Conservation (phyloP, 345 rosid genomes). For the Conringia planisiliqua region DNA sequence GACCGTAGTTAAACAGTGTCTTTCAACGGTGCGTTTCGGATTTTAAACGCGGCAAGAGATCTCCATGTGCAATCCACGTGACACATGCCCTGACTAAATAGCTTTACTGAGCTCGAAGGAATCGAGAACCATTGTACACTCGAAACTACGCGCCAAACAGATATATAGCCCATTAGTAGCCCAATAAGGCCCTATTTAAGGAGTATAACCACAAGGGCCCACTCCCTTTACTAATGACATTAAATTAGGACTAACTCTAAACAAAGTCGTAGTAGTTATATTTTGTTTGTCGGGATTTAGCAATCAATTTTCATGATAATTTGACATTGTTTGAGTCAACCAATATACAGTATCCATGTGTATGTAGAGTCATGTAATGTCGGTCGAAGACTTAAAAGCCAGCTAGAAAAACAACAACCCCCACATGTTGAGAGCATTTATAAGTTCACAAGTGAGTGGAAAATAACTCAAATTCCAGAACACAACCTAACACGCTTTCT, state of each 20-base stretch:
- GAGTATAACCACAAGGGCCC: background rate
- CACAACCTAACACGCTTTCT: slow-evolving; percentile 15
- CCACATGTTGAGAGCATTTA: slow-evolving; percentile 14
- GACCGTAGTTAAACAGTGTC: slow-evolving; percentile 24
- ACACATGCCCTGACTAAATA: background rate
- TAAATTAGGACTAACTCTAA: background rate
- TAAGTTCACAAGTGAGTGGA: slow-evolving; percentile 15
- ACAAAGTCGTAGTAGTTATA: background rate
- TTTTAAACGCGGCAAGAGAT: slow-evolving; percentile 34
- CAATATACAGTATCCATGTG: background rate
- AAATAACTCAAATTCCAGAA: background rate
- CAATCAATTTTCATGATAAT: background rate
- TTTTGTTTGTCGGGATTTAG: background rate
- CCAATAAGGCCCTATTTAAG: background rate
- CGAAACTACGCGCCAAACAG: background rate
- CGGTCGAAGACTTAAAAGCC: slow-evolving; percentile 23
- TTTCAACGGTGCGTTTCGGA: slow-evolving; percentile 13
- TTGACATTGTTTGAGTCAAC: background rate
- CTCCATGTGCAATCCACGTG: slow-evolving; percentile 34
- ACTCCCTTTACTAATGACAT: background rate
- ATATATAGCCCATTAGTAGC: slow-evolving; percentile 1
- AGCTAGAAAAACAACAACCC: slow-evolving; percentile 6
- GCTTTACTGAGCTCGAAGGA: no score
- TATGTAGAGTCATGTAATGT: slow-evolving; percentile 12
- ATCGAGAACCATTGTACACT: background rate